Base-by-base conservation (phyloP, 2,329 filamentous ascomycete genomes). In the Penicillium sp. region DNA sequence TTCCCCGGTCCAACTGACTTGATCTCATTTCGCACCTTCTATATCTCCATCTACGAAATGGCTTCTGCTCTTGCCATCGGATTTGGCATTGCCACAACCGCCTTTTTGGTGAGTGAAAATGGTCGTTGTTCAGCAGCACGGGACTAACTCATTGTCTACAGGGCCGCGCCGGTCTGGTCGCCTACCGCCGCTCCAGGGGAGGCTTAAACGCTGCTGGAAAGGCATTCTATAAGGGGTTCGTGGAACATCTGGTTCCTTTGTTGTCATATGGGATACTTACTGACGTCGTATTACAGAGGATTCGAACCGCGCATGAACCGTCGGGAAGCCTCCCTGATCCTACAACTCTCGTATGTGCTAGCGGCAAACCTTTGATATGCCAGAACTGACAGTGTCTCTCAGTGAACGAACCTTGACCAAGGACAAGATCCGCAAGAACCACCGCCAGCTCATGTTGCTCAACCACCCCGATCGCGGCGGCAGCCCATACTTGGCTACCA, bases 381-480 rank as follows among this genome's bases (percentile, higher is more conserved):
- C 35, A 20, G 20, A 20, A 35, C 40, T 51, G n/a, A 52, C 48
- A 29, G 11, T 2, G 38, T 29, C 13, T 13, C 18, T n/a, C 6
- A 97, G 92, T 62, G 94, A 99, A 78, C 85, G 92, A 60, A 85
- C 87, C 66, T 73, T 97, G 60, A 94, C 88, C 57, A 96, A 95
- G 77, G 93, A 97, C 45, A 94, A 96, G 72, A 81, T 99, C 68
- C 90, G 94, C 72, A 97, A 97, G 79, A 91, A 92, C 66, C 94
- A 99, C 78, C 88, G 94, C 62, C 91, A 88, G 53, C 85, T 97
- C 64, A 99, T 99, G 93, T 85, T 99, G 55, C 82, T 96, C 63
- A 99, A 99, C 81, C 94, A 99, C 76, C 94, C 94, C 61, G 94
- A 99, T 81, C 89, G 94, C 71, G 94, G 94, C 63, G 94, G 94